Evolutionary conservation across 129 eudicot species (phyloP).

Genomic region (Ambrosia artemisiifolia): DNA sequence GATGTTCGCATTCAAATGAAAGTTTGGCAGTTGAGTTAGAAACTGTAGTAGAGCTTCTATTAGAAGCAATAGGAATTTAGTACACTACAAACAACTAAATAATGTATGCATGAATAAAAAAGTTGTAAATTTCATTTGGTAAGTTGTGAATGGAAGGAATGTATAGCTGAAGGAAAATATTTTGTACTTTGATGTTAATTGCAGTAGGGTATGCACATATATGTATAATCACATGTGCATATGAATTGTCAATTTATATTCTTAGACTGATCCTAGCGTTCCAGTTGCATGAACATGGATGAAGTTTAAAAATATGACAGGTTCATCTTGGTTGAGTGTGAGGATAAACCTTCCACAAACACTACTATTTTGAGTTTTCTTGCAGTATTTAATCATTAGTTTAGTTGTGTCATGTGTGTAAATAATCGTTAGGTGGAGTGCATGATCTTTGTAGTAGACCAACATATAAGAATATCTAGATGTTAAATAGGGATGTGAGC

Average conservation of each 20-base stretch:
- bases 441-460: no score
- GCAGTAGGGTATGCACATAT: background rate
- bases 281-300: no score
- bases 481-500: no score
- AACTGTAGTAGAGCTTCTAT: conserved; percentile 8
- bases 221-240: conserved; percentile 1
- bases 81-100: background rate
- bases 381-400: no score
- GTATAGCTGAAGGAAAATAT: background rate
- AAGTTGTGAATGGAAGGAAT: background rate
- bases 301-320: no score
- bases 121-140: background rate
- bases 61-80: conserved; percentile 8
- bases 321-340: no score
- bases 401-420: no score
- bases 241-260: background rate
- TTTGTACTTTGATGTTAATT: background rate
- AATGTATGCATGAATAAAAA: background rate
- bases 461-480: no score
- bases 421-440: no score
- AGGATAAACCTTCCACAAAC: no score
- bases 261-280: background rate
- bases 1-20: no score
- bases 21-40: conserved; percentile 14
- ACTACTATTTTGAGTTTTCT: no score